Percentiles rank a stretch among this genome's conserved stretches.
Evolutionary conservation across 352 stramenopile species (phyloP).

Genomic region (Lagenidium giganteum): DNA sequence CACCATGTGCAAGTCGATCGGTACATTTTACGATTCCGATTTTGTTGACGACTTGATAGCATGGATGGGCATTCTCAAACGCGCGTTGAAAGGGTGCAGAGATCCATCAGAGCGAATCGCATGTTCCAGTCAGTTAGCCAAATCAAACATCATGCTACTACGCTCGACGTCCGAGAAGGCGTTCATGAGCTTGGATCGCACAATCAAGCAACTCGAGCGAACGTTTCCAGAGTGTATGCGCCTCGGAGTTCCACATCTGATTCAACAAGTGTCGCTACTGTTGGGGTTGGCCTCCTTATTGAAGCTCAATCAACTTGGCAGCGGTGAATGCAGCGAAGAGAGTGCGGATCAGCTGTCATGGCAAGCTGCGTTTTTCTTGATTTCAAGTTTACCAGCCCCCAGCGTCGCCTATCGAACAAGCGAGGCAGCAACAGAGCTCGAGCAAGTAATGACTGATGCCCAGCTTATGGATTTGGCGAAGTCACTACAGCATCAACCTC

Average conservation of each 20-base stretch:
- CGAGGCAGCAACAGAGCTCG: too few species aligned
- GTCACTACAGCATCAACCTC: too few species aligned
- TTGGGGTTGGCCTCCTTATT: constrained; percentile 45
- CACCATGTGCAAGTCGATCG: too few species aligned
- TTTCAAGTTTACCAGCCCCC: too few species aligned
- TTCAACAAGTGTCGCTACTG: constrained; percentile 30
- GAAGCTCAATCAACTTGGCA: too few species aligned
- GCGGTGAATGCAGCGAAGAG: too few species aligned
- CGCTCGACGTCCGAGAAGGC: constrained; percentile 24
- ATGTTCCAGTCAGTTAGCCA: constrained; percentile 37
- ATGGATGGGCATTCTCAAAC: constrained; percentile 42
- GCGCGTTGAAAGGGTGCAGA: constrained; percentile 26
- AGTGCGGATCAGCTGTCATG: too few species aligned
- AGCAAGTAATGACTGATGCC: too few species aligned
- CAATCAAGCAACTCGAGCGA: constrained; percentile 33
- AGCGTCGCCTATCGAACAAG: too few species aligned
- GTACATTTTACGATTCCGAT: constrained; percentile 15
- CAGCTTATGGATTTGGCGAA: too few species aligned
- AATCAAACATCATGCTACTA: constrained; percentile 31
- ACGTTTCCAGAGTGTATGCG: constrained; percentile 30
- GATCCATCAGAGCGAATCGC: constrained; percentile 43
- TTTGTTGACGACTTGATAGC: constrained; percentile 29
- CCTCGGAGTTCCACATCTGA: constrained; percentile 40
- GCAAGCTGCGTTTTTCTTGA: too few species aligned
- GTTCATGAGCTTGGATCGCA: constrained; percentile 30